Percentiles rank a stretch among this genome's conserved stretches.
Evolutionary conservation across 2,329 filamentous ascomycete species (phyloP).

Genomic region (Scleromitrula shiraiana): DNA sequence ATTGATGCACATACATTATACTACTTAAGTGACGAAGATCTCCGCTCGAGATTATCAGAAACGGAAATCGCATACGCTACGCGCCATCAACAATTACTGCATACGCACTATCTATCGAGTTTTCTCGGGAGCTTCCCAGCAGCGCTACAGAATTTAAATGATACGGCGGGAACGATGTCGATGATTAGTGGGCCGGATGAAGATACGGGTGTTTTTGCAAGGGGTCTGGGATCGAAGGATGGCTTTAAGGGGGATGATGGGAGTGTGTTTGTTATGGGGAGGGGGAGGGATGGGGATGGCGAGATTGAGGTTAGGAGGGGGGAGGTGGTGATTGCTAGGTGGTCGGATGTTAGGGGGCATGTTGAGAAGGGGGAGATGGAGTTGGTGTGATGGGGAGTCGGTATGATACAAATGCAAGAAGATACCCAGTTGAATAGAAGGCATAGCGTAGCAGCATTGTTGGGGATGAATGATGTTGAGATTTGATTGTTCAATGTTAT

Average conservation of each 20-base stretch:
- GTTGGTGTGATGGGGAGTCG: slow-evolving; percentile 18
- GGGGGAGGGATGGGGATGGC: slow-evolving; percentile 57
- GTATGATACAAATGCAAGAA: neutral
- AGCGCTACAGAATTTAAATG: slow-evolving; percentile 75
- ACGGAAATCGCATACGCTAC: slow-evolving; percentile 77
- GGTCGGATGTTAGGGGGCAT: slow-evolving; percentile 32
- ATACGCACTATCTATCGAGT: slow-evolving; percentile 75
- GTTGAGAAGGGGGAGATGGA: slow-evolving; percentile 15
- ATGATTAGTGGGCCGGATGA: slow-evolving; percentile 88
- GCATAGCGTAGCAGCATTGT: too few relatives aligned
- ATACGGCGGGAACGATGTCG: slow-evolving; percentile 78
- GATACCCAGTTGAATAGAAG: neutral
- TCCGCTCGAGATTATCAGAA: slow-evolving; percentile 59
- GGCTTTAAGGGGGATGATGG: slow-evolving; percentile 57
- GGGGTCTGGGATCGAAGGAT: slow-evolving; percentile 55
- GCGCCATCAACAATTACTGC: slow-evolving; percentile 75
- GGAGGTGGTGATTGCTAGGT: slow-evolving; percentile 25
- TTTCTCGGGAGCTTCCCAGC: slow-evolving; percentile 79
- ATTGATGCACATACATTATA: slow-evolving; percentile 72
- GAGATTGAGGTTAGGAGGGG: slow-evolving; percentile 41
- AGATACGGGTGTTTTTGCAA: slow-evolving; percentile 76
- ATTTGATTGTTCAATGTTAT: neutral
- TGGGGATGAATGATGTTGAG: neutral
- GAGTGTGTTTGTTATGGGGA: slow-evolving; percentile 73
- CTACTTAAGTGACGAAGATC: slow-evolving; percentile 51